A percentile compares a stretch with the other conserved stretches of the same genome.
phyloP scores from a whole-genome alignment of 495 filamentous ascomycete genomes.

The Tetracladium marchalianum region DNA sequence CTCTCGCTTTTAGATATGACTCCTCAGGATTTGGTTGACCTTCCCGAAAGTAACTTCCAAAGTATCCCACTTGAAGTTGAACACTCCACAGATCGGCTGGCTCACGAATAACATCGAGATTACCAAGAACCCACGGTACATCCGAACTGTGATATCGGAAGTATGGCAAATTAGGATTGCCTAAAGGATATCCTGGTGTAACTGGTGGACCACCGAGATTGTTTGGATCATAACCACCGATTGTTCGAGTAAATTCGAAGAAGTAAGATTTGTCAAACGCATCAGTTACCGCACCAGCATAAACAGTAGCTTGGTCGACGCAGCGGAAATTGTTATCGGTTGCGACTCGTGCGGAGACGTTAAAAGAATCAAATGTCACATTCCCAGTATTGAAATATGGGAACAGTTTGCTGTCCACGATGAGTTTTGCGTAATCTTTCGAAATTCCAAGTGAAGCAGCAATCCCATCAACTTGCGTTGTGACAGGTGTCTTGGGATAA shows the following conservation, averaged over 20 bases:
- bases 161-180: constrained; percentile 26
- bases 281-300: constrained; percentile 23
- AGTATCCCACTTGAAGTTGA: constrained; percentile 24
- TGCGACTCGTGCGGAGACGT: constrained; percentile 30
- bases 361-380: constrained; percentile 33
- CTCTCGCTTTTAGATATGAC: constrained; percentile 23
- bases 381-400: constrained; percentile 30
- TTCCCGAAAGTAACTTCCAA: constrained; percentile 22
- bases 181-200: constrained; percentile 24
- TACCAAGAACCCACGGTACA: constrained; percentile 24
- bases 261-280: constrained; percentile 31
- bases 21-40: constrained; percentile 23
- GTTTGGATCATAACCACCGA: constrained; percentile 30
- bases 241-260: constrained; percentile 34
- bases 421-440: constrained; percentile 23
- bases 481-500: constrained; percentile 26
- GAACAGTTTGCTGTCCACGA: constrained; percentile 32
- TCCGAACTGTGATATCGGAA: constrained; percentile 24
- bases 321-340: constrained; percentile 36
- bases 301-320: constrained; percentile 35
- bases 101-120: constrained; percentile 16
- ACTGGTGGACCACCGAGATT: constrained; percentile 24
- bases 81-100: constrained; percentile 16
- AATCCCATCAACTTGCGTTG: constrained; percentile 24
- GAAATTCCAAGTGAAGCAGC: constrained; percentile 26